phyloP scores from a whole-genome alignment of 331 rosid species.

The Rhamnella rubrinervis region DNA sequence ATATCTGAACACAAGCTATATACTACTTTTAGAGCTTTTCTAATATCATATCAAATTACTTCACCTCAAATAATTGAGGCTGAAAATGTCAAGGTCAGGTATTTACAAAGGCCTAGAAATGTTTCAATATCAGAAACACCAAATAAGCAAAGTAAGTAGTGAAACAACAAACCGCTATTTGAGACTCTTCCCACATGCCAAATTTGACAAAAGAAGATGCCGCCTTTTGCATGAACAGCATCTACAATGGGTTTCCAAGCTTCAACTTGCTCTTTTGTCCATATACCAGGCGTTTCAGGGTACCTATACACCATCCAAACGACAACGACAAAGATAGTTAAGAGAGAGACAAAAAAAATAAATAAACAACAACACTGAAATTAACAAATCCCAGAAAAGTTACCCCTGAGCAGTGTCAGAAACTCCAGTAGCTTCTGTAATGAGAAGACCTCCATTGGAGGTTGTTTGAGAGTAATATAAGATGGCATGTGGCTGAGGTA shows the following conservation, averaged over 20 bases:
- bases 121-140: background rate
- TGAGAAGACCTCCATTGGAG: conserved; percentile 32
- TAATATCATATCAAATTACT: too few relatives aligned
- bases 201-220: conserved; percentile 17
- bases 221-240: conserved; percentile 30
- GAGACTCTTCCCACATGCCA: conserved; percentile 18
- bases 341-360: too few relatives aligned
- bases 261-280: conserved; percentile 26
- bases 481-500: conserved; percentile 41
- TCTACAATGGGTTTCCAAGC: conserved; percentile 36
- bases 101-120: background rate
- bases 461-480: conserved; percentile 33
- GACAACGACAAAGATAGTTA: background rate
- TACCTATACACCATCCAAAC: conserved; percentile 13
- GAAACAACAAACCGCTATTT: background rate
- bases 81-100: too few relatives aligned
- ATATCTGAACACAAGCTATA: too few relatives aligned
- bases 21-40: too few relatives aligned
- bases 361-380: too few relatives aligned
- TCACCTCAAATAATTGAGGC: too few relatives aligned
- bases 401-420: conserved; percentile 26
- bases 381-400: background rate
- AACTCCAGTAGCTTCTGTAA: conserved; percentile 24
- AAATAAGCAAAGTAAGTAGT: background rate
- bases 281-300: conserved; percentile 29